Evolutionary conservation across 148 eudicot genomes (phyloP).

Genomic region (Camellia granthamiana): DNA sequence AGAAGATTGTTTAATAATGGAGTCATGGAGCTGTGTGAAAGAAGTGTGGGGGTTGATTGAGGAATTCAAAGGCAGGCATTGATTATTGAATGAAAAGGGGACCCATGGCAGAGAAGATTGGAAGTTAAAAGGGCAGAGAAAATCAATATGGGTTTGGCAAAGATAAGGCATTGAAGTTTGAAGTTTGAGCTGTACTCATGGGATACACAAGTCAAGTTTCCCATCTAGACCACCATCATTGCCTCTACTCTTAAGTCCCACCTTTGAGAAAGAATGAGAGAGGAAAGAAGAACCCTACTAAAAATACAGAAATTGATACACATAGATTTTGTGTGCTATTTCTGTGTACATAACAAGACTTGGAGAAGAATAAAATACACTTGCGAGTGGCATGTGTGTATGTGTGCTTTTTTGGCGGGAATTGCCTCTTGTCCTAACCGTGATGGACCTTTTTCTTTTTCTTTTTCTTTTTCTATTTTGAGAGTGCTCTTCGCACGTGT

Average conservation of each 20-base stretch:
- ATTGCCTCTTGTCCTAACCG: slow-evolving; percentile 15
- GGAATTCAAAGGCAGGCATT: slow-evolving; percentile 35
- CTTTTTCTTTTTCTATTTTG: background rate
- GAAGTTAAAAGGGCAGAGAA: slow-evolving; percentile 10
- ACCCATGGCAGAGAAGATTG: slow-evolving; percentile 18
- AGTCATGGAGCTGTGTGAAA: slow-evolving; percentile 30
- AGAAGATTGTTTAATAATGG: slow-evolving; percentile 24
- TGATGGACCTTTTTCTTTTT: slow-evolving; percentile 18
- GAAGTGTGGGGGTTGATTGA: slow-evolving; percentile 25
- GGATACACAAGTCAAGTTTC: slow-evolving; percentile 13
- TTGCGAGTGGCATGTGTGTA: slow-evolving; percentile 17
- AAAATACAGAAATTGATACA: no score
- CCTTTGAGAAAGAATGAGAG: background rate
- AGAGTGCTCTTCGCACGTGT: slow-evolving; percentile 23
- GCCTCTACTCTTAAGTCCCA: background rate
- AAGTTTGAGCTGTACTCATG: slow-evolving; percentile 25
- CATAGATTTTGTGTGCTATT: no score
- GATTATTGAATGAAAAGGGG: slow-evolving; percentile 31
- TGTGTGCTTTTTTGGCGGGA: slow-evolving; percentile 33
- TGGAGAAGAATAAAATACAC: background rate
- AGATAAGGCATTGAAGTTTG: slow-evolving; percentile 20
- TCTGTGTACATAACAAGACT: no score
- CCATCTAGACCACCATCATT: slow-evolving; percentile 20
- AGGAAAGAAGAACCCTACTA: no score
- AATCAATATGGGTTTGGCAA: slow-evolving; percentile 35